A percentile compares a stretch with the other conserved stretches of the same genome.
phyloP scores from a whole-genome alignment of 305 asterid genomes.

The Fraxinus floribunda region DNA sequence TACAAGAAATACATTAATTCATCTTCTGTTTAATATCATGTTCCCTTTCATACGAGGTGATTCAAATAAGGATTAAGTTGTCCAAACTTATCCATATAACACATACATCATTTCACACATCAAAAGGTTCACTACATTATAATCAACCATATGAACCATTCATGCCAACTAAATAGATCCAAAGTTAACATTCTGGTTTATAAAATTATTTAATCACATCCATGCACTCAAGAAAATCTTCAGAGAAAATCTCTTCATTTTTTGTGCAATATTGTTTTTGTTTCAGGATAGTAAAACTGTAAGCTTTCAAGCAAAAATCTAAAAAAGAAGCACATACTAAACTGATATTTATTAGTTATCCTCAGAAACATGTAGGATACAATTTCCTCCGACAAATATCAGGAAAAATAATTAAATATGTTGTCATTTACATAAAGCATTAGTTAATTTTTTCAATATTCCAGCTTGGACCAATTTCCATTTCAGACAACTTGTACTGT shows the following conservation, averaged over 20 bases:
- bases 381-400: too few relatives aligned
- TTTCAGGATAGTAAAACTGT: background rate
- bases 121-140: background rate
- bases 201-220: background rate
- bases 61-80: background rate
- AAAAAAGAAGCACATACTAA: background rate
- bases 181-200: background rate
- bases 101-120: background rate
- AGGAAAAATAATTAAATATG: too few relatives aligned
- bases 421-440: background rate
- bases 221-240: background rate
- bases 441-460: background rate
- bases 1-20: background rate
- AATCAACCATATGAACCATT: background rate
- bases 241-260: background rate
- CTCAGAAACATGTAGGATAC: background rate
- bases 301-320: background rate
- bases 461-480: background rate
- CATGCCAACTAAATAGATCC: background rate
- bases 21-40: background rate
- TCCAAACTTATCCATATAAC: background rate
- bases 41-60: background rate
- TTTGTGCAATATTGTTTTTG: background rate
- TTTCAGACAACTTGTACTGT: background rate
- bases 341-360: background rate